Base-by-base conservation (phyloP, 2,329 filamentous ascomycete genomes). In the Zymoseptoria crescenta region DNA sequence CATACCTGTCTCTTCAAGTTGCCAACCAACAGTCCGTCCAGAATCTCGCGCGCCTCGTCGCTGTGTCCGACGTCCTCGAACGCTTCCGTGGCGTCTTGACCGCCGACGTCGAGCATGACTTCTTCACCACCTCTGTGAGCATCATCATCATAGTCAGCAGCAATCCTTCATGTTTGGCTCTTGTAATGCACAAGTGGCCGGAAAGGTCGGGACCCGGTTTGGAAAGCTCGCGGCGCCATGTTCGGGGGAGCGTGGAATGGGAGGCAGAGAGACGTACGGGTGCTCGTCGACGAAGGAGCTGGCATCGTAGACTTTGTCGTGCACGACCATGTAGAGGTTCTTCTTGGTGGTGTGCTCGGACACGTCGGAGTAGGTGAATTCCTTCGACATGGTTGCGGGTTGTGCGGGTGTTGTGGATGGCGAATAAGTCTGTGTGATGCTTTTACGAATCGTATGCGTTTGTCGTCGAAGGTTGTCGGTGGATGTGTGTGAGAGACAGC, bases 11-110 rank as follows among this genome's bases (percentile, higher is more conserved):
- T 84, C 86, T 96, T 95, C 75, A 96, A 77, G 45, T 74, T 81
- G 65, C 90, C 92, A 67, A 94, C 82, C 56, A 86, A 77, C 65
- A 96, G 80, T 71, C 85, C 84, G 30, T 88, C 86, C 59, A 99
- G 86, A 67, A 96, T 93, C 81, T 97, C 93, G 67, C 94, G 88
- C 67, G 94, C 94, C 82, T 99, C 94, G 77, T 99, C 94, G 71
- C 89, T 95, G 87, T 99, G 94, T 73, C 94, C 94, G 72, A 99
- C 94, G 78, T 99, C 94, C 81, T 99, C 94, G 75, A 99, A 99
- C 63, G 94, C 93, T 80, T 97, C 94, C 70, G 93, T 96, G 71
- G 89, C 88, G 77, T 99, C 94, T 80, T 96, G 92, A 68, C 94
- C 94, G 72, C 83, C 94, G 65, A 97, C 92, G 69, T 99, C 94